phyloP scores from a whole-genome alignment of 495 filamentous ascomycete species.

The Thermochaetoides thermophila region DNA sequence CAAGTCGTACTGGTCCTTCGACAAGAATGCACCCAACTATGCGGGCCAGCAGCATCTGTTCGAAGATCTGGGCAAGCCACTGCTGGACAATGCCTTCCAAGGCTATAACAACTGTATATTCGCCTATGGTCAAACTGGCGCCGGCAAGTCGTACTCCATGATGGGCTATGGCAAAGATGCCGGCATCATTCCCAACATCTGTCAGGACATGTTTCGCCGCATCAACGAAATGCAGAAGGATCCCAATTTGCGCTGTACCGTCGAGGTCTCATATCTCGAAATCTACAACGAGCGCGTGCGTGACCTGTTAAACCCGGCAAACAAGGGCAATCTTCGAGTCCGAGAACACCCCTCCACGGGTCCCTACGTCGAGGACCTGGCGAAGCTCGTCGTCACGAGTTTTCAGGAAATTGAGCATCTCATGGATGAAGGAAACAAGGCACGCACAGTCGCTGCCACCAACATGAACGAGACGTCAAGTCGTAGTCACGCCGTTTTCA shows the following conservation, averaged over 20 bases:
- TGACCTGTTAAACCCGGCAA: slow-evolving; percentile 89
- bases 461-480: slow-evolving; percentile 99
- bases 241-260: slow-evolving; percentile 68
- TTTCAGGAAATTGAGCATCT: slow-evolving; percentile 92
- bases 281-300: slow-evolving; percentile 98
- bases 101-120: slow-evolving; percentile 99
- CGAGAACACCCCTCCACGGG: slow-evolving; percentile 95
- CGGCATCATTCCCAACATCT: slow-evolving; percentile 96
- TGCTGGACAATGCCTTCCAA: slow-evolving; percentile 95
- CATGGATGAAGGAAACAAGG: slow-evolving; percentile 99
- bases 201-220: slow-evolving; percentile 88
- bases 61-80: slow-evolving; percentile 70
- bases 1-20: slow-evolving; percentile 95
- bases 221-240: slow-evolving; percentile 63
- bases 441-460: slow-evolving; percentile 91
- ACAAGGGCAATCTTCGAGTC: slow-evolving; percentile 92
- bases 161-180: slow-evolving; percentile 97
- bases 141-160: slow-evolving; percentile 98
- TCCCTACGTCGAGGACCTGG: slow-evolving; percentile 94
- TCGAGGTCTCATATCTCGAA: slow-evolving; percentile 97
- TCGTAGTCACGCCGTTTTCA: slow-evolving; percentile 96
- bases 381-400: slow-evolving; percentile 91
- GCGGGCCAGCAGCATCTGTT: slow-evolving; percentile 86
- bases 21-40: slow-evolving; percentile 63
- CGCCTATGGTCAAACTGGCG: slow-evolving; percentile 96